phyloP scores from a whole-genome alignment of 352 stramenopile genomes.

The Phytopythium aichiense region DNA sequence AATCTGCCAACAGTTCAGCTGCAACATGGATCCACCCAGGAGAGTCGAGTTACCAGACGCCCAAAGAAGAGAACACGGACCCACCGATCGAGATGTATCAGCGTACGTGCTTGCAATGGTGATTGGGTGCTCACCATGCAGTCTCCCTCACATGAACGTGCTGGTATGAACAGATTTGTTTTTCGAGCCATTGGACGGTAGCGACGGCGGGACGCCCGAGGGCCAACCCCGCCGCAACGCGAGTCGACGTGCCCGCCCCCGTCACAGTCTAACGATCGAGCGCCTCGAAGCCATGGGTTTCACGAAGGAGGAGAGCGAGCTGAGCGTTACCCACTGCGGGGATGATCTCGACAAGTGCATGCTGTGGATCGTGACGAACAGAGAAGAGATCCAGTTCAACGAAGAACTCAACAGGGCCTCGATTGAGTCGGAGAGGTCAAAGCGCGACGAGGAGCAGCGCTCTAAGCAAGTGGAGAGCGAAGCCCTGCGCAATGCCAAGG shows the following conservation, averaged over 20 bases:
- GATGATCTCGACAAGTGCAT: slow-evolving; percentile 70
- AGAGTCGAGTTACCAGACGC: not conserved
- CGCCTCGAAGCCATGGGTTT: slow-evolving; percentile 65
- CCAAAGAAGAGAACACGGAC: not conserved
- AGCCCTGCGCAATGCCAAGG: slow-evolving; percentile 38
- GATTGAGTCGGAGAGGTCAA: slow-evolving; percentile 72
- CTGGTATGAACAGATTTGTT: not conserved
- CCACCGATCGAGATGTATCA: slow-evolving; percentile 4
- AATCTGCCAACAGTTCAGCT: not conserved
- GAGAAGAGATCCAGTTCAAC: slow-evolving; percentile 69
- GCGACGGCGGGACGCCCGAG: slow-evolving; percentile 10
- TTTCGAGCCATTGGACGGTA: slow-evolving; percentile 16
- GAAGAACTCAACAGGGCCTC: slow-evolving; percentile 69
- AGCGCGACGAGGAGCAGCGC: slow-evolving; percentile 51
- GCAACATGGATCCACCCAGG: not conserved
- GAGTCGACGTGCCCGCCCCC: slow-evolving; percentile 18
- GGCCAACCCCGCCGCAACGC: slow-evolving; percentile 12
- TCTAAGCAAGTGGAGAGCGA: slow-evolving; percentile 58
- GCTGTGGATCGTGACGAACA: slow-evolving; percentile 73
- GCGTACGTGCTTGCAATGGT: not conserved
- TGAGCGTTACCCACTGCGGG: slow-evolving; percentile 51
- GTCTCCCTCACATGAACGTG: not conserved
- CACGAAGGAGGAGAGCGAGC: slow-evolving; percentile 48
- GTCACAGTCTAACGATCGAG: slow-evolving; percentile 53
- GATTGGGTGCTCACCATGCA: not conserved